These are phyloP conservation scores for Penicillium brasilianum DNA, from an alignment of 2,329 filamentous ascomycete genomes.

Conservation along the genomic window DNA sequence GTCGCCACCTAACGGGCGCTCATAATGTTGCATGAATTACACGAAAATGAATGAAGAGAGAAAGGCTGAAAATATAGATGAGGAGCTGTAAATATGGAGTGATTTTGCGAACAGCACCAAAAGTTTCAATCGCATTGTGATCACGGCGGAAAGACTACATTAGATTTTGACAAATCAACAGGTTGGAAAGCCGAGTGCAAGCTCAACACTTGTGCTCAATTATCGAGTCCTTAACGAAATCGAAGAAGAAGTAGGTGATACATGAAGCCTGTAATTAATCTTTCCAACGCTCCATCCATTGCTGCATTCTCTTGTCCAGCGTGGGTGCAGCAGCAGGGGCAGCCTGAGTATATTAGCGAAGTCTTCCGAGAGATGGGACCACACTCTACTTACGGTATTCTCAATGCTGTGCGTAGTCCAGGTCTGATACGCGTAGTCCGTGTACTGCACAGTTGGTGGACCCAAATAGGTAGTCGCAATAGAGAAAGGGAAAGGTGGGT, in stretches of 20 bases:
- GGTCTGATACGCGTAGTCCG: conserved; percentile 57
- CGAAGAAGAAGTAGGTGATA: neutral
- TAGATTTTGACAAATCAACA: neutral
- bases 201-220: conserved; percentile 2
- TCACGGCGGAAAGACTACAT: neutral
- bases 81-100: neutral
- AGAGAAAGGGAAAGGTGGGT: conserved; percentile 60
- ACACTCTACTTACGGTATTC: conserved; percentile 61
- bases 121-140: conserved; percentile 5
- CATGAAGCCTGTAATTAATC: conserved; percentile 49
- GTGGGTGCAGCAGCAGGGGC: conserved; percentile 58
- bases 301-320: conserved; percentile 57
- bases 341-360: conserved; percentile 48
- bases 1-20: conserved; percentile 9
- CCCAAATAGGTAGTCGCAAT: conserved; percentile 59
- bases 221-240: neutral
- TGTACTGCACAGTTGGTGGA: conserved; percentile 54
- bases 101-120: conserved; percentile 2
- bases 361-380: neutral
- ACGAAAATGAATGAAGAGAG: neutral
- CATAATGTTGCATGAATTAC: neutral
- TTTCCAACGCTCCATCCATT: conserved; percentile 64
- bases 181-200: neutral
- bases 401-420: conserved; percentile 58
- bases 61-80: neutral